phyloP scores from a whole-genome alignment of 2,329 filamentous ascomycete genomes.

The Colletotrichum sp. region DNA sequence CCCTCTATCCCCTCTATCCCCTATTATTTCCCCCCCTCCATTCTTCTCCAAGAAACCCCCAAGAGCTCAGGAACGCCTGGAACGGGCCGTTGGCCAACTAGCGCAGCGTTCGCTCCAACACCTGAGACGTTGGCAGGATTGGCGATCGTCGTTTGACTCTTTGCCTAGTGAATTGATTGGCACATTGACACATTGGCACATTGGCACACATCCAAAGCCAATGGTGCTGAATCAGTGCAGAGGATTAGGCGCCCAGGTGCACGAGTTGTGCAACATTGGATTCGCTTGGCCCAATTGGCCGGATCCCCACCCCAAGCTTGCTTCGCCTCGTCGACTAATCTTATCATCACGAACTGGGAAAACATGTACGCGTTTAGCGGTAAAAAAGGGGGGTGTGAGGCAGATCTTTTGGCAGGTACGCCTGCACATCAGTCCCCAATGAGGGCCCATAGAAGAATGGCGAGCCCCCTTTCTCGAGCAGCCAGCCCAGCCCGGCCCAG shows the following conservation, averaged over 20 bases:
- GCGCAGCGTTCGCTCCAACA: neutral
- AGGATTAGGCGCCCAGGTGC: neutral
- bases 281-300: neutral
- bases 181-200: neutral
- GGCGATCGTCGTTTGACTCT: neutral
- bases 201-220: neutral
- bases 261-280: neutral
- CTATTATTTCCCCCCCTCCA: neutral
- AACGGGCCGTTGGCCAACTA: neutral
- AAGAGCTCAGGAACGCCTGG: neutral
- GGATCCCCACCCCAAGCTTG: constrained; percentile 1
- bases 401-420: neutral
- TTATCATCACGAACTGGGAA: neutral
- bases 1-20: neutral
- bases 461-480: neutral
- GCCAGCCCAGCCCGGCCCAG: neutral
- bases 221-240: neutral
- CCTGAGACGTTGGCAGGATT: neutral
- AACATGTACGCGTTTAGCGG: neutral
- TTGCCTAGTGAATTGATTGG: neutral
- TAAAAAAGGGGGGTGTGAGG: neutral
- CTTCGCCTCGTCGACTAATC: constrained; percentile 1
- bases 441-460: neutral
- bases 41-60: neutral
- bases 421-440: neutral